Evolutionary conservation across 257 asterid species (phyloP), one percentile per base, ranked within the genome.

Genomic region (Cynanchum wilfordii): DNA sequence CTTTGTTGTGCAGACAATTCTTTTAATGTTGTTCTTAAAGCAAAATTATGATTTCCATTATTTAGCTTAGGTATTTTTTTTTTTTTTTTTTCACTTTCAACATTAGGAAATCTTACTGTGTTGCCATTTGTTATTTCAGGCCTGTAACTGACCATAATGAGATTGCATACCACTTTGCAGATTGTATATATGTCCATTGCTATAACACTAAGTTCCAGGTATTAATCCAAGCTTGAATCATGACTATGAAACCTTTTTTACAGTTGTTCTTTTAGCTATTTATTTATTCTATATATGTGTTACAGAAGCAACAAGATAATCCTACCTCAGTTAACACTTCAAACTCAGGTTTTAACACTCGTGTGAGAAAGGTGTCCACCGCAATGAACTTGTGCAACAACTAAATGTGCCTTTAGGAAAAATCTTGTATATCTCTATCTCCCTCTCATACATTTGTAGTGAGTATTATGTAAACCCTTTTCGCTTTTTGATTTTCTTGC

Each of bases 131-230:
- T 57, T 29, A 63, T 77, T 69, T 76, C 89, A 94, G 99, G 95
- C 89, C 90, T 57, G 73, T 91, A 82, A 81, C 83, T 25, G 97
- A 94, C 75, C 84, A 84, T 78, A 86, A 91, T 75, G 97, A 91
- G 90, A 84, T 94, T 73, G 80, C 99, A 50, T 68, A 84, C 77
- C 97, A 91, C 82, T 89, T 94, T 86, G 91, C 90, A 58, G 92
- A 94, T 9, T 88, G 94, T 54, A 88, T 94, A 47, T 88, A 86
- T 73, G 99, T 85, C 70, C 96, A 89, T 83, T 83, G 84, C 85
- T 81, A 84, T 92, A 91, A 91, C 76, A 88, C 96, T 60, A 87
- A 78, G 79, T 51, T 80, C 69, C 85, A 78, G 93, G 96, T 89
- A 93, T 42, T 75, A 63, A 72, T 40, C 82, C 69, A 76, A 45